phyloP scores from a whole-genome alignment of 2,329 filamentous ascomycete species.

The Chaetomium strumarium region DNA sequence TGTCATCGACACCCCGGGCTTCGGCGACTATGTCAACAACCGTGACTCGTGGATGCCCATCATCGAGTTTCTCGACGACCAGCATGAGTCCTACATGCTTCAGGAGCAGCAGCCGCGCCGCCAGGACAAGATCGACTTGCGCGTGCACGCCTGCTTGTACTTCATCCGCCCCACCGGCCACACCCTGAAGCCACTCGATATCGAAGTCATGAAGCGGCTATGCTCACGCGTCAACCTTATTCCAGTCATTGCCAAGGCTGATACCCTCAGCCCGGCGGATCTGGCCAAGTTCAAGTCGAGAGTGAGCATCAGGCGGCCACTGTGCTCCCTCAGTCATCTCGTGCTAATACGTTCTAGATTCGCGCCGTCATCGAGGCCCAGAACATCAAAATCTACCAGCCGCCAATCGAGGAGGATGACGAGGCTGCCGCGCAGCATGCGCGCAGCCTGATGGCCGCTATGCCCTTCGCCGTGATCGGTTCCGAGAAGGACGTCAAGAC shows the following conservation, averaged over 20 bases:
- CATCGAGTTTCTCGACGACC: slow-evolving; percentile 99
- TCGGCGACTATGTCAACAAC: slow-evolving; percentile 99
- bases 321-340: slow-evolving; percentile 17
- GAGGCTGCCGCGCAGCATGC: slow-evolving; percentile 94
- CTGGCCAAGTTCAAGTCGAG: slow-evolving; percentile 91
- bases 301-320: slow-evolving; percentile 47
- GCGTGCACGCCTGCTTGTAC: slow-evolving; percentile 97
- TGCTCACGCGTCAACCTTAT: slow-evolving; percentile 98
- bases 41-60: slow-evolving; percentile 99
- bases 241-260: slow-evolving; percentile 96
- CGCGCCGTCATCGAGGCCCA: slow-evolving; percentile 94
- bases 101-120: slow-evolving; percentile 99
- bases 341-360: slow-evolving; percentile 52
- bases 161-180: slow-evolving; percentile 98
- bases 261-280: slow-evolving; percentile 90
- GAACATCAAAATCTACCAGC: slow-evolving; percentile 99
- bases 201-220: slow-evolving; percentile 99
- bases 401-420: slow-evolving; percentile 95
- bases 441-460: slow-evolving; percentile 87
- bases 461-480: slow-evolving; percentile 98
- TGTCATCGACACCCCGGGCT: slow-evolving; percentile 97
- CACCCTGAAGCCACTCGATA: slow-evolving; percentile 96
- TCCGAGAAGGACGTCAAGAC: slow-evolving; percentile 99
- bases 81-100: slow-evolving; percentile 99
- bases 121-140: slow-evolving; percentile 97